These are phyloP conservation scores for Pachyrhizus erosus DNA, from an alignment of 306 rosid genomes.

Conservation along the genomic window DNA sequence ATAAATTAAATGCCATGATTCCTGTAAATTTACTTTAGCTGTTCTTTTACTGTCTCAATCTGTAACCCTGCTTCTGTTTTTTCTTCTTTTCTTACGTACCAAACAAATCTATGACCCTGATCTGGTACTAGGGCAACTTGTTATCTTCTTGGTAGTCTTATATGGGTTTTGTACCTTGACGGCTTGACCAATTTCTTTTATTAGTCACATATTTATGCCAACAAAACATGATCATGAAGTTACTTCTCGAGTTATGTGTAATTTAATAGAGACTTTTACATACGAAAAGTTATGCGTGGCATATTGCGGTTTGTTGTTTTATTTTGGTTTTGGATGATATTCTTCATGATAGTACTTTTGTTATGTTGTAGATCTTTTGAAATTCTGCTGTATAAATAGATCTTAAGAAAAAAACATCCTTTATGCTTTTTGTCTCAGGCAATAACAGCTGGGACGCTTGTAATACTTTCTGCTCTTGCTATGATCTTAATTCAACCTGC, in stretches of 20 bases:
- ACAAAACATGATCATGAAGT: background rate
- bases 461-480: slow-evolving; percentile 67
- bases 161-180: background rate
- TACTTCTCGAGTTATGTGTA: background rate
- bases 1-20: background rate
- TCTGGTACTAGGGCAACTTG: background rate
- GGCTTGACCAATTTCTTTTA: background rate
- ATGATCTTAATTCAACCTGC: slow-evolving; percentile 78
- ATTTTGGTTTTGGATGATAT: background rate
- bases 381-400: background rate
- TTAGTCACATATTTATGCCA: background rate
- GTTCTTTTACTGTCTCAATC: slow-evolving; percentile 5
- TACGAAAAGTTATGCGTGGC: background rate
- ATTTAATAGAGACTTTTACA: slow-evolving; percentile 15
- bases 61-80: background rate
- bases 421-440: slow-evolving; percentile 55
- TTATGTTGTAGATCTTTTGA: background rate
- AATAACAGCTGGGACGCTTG: slow-evolving; percentile 53
- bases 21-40: background rate
- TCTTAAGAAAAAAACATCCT: slow-evolving; percentile 19
- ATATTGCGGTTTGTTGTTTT: background rate
- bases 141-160: background rate
- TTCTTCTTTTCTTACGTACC: background rate
- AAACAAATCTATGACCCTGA: background rate
- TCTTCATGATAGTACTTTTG: background rate